Conservation (phyloP, 2,329 filamentous ascomycete genomes). For the Grosmannia penicillata region DNA sequence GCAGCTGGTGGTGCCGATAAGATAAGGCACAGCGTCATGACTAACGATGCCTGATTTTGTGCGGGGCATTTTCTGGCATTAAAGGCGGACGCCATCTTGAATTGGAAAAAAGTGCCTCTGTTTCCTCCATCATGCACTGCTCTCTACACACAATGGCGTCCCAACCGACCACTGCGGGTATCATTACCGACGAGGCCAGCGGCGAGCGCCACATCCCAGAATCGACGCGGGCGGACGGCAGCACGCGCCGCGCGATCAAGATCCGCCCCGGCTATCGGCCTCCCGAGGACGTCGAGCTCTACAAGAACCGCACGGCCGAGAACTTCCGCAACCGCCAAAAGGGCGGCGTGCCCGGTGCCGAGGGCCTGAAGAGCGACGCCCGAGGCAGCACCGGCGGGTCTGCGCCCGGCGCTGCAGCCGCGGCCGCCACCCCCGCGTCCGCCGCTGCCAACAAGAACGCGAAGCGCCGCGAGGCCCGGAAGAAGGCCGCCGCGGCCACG, state of each 20-base stretch:
- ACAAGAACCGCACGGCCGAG: conserved; percentile 84
- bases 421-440: conserved; percentile 33
- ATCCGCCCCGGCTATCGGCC: conserved; percentile 88
- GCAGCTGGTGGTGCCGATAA: too few relatives aligned
- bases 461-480: conserved; percentile 57
- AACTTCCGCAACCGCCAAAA: conserved; percentile 63
- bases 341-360: conserved; percentile 63
- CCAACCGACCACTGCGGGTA: conserved; percentile 42
- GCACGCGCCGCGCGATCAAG: conserved; percentile 84
- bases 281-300: conserved; percentile 88
- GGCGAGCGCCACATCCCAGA: conserved; percentile 84
- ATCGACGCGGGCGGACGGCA: conserved; percentile 74
- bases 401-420: conserved; percentile 13
- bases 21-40: too few relatives aligned
- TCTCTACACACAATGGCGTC: conserved; percentile 1
- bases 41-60: too few relatives aligned
- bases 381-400: conserved; percentile 5
- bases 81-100: neutral
- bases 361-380: conserved; percentile 37
- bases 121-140: neutral
- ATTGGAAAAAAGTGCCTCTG: neutral
- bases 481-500: conserved; percentile 6
- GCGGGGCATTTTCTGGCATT: too few relatives aligned
- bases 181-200: conserved; percentile 58
- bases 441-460: conserved; percentile 68